Evolutionary conservation across 305 asterid species (phyloP).

Genomic region (Fraxinus velutina): DNA sequence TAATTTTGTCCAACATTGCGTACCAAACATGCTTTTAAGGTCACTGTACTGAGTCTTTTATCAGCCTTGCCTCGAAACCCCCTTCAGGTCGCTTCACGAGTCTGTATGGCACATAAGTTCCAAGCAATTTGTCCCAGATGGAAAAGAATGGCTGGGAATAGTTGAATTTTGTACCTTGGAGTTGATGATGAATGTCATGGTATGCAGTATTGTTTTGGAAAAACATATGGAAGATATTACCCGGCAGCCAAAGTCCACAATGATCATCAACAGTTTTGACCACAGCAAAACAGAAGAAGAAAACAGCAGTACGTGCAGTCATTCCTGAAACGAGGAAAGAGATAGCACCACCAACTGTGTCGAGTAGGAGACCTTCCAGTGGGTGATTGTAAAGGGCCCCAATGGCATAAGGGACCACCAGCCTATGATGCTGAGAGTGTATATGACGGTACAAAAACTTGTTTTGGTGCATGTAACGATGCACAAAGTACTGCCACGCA

Average conservation of each 20-base stretch:
- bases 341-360: slow-evolving; percentile 90
- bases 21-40: neutral
- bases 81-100: slow-evolving; percentile 70
- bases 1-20: neutral
- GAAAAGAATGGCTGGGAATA: slow-evolving; percentile 87
- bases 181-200: slow-evolving; percentile 90
- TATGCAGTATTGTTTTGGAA: slow-evolving; percentile 81
- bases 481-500: slow-evolving; percentile 96
- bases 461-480: slow-evolving; percentile 93
- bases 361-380: slow-evolving; percentile 75
- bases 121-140: slow-evolving; percentile 83
- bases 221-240: slow-evolving; percentile 69
- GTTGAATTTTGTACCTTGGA: slow-evolving; percentile 75
- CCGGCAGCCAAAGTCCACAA: slow-evolving; percentile 87
- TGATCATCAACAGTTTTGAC: slow-evolving; percentile 85
- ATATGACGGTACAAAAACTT: slow-evolving; percentile 66
- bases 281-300: slow-evolving; percentile 81
- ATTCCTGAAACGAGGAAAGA: slow-evolving; percentile 79
- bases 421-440: slow-evolving; percentile 80
- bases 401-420: slow-evolving; percentile 75
- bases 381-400: slow-evolving; percentile 96
- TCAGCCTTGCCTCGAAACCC: slow-evolving; percentile 78
- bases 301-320: slow-evolving; percentile 78
- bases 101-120: slow-evolving; percentile 64
- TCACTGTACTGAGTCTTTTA: slow-evolving; percentile 41